These are phyloP conservation scores for Fusarium sambucinum DNA, from an alignment of 2,329 filamentous ascomycete genomes.

Conservation along the genomic window DNA sequence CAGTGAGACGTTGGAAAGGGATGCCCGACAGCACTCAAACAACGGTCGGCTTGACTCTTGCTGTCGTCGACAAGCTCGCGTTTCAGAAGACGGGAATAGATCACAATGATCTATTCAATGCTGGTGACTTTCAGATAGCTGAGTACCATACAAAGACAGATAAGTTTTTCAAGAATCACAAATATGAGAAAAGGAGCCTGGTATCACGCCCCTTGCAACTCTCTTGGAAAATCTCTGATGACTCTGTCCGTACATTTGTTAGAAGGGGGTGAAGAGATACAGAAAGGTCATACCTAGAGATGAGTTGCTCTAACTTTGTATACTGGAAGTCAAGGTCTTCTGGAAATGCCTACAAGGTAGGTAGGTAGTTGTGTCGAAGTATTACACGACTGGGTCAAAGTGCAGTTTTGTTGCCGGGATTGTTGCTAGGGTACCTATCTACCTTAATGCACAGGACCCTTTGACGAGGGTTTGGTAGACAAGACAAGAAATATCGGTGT, in stretches of 20 bases:
- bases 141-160: background rate
- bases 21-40: background rate
- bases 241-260: background rate
- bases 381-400: slow-evolving; percentile 7
- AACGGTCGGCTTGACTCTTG: background rate
- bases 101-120: background rate
- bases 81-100: background rate
- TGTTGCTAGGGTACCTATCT: slow-evolving; percentile 20
- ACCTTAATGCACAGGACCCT: slow-evolving; percentile 10
- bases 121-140: background rate
- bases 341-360: background rate
- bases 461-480: slow-evolving; percentile 4
- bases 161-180: background rate
- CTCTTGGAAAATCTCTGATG: background rate
- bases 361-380: background rate
- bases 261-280: background rate
- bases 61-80: background rate
- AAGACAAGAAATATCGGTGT: background rate
- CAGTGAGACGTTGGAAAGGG: background rate
- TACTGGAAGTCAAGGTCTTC: background rate
- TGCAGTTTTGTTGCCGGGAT: slow-evolving; percentile 12
- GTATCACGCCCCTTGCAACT: background rate
- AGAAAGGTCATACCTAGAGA: background rate
- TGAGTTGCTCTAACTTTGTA: background rate
- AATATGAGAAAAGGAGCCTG: slow-evolving; percentile 1